These are phyloP conservation scores for Coccinonectria pachysandricola DNA, from an alignment of 2,329 filamentous ascomycete genomes.

Conservation along the genomic window DNA sequence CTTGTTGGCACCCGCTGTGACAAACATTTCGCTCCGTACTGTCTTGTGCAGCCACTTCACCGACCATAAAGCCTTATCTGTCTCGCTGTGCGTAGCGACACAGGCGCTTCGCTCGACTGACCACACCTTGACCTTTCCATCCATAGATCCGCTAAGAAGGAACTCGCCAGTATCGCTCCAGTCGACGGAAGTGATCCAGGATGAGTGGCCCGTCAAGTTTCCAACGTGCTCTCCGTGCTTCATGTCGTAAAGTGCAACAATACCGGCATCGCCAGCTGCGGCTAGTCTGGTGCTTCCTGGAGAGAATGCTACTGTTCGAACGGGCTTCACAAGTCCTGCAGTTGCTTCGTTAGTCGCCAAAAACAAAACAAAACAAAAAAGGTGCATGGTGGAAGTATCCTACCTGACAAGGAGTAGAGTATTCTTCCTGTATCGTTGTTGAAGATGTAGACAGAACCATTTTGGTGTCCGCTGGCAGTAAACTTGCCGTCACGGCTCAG, in stretches of 20 bases:
- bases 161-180: slow-evolving; percentile 94
- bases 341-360: slow-evolving; percentile 4
- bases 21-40: slow-evolving; percentile 60
- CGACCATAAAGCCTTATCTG: slow-evolving; percentile 73
- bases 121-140: slow-evolving; percentile 96
- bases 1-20: slow-evolving; percentile 64
- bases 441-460: slow-evolving; percentile 86
- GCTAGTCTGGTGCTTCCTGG: slow-evolving; percentile 76
- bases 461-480: slow-evolving; percentile 88
- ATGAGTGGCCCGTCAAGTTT: slow-evolving; percentile 66
- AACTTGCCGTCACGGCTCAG: slow-evolving; percentile 69
- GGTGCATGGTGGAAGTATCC: too few species aligned
- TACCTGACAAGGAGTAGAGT: slow-evolving; percentile 74
- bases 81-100: slow-evolving; percentile 89
- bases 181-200: slow-evolving; percentile 85
- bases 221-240: slow-evolving; percentile 86
- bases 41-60: slow-evolving; percentile 76
- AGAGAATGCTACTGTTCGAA: slow-evolving; percentile 79
- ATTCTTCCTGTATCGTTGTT: slow-evolving; percentile 83
- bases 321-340: slow-evolving; percentile 71
- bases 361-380: not conserved
- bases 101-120: slow-evolving; percentile 73
- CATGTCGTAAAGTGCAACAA: slow-evolving; percentile 89
- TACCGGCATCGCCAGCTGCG: slow-evolving; percentile 76
- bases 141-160: slow-evolving; percentile 75